Conservation (phyloP, 2,329 filamentous ascomycete species). For the Botryotinia globosa region DNA sequence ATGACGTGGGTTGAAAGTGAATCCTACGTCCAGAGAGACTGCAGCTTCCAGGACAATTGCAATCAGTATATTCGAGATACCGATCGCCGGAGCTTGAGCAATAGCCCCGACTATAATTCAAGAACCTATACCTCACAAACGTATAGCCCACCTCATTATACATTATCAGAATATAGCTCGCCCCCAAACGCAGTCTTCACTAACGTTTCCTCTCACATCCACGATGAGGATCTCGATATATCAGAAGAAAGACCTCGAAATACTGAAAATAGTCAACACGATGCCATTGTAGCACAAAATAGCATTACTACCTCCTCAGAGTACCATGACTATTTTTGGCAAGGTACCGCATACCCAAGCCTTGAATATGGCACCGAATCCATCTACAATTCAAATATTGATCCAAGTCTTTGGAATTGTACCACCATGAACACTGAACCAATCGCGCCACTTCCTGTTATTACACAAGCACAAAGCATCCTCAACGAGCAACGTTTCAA, state of each 20-base stretch:
- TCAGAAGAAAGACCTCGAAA: background rate
- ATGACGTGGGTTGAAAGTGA: background rate
- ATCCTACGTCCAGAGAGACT: background rate
- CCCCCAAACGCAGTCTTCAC: background rate
- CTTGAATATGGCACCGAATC: background rate
- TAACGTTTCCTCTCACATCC: background rate
- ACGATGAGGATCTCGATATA: background rate
- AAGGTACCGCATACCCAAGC: background rate
- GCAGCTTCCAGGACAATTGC: background rate
- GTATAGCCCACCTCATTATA: background rate
- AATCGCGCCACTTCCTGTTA: background rate
- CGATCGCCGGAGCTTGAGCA: background rate
- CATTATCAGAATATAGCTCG: background rate
- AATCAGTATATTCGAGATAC: background rate
- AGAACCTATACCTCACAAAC: background rate
- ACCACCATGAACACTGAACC: background rate
- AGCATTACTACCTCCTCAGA: background rate
- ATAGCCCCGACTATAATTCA: background rate
- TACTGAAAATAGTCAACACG: background rate
- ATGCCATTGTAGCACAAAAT: background rate
- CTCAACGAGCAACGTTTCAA: background rate
- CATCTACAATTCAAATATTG: background rate
- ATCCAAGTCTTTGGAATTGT: background rate
- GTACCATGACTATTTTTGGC: background rate
- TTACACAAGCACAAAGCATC: background rate